These are phyloP conservation scores for Chrysoporthe cubensis DNA, from an alignment of 2,329 filamentous ascomycete species.

Conservation along the genomic window DNA sequence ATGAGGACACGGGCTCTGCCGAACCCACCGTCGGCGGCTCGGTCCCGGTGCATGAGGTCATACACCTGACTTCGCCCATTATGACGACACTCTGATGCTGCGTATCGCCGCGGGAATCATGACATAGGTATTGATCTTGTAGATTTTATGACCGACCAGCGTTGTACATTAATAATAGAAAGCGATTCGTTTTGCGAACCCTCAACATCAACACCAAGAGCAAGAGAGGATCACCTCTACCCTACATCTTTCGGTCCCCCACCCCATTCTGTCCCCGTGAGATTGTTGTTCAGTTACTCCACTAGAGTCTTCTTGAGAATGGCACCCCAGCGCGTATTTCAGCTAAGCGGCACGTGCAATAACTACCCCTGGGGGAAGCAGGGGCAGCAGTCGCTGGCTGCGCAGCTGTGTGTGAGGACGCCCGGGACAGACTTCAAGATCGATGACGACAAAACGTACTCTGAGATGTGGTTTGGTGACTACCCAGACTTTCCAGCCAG, in stretches of 20 bases:
- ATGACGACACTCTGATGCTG: constrained; percentile 15
- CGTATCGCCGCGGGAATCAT: background rate
- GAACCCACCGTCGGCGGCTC: constrained; percentile 10
- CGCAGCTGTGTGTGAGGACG: constrained; percentile 66
- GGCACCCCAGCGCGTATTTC: constrained; percentile 42
- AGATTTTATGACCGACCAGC: background rate
- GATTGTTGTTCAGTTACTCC: too few species aligned
- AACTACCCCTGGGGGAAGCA: constrained; percentile 74
- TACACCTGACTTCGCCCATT: background rate
- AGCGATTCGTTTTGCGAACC: background rate
- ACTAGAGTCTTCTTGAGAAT: background rate
- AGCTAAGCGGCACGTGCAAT: constrained; percentile 53
- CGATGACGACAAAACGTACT: constrained; percentile 65
- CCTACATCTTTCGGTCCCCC: too few species aligned
- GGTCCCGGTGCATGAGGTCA: constrained; percentile 13
- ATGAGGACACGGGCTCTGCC: background rate
- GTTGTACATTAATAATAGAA: background rate
- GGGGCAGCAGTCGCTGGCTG: constrained; percentile 68
- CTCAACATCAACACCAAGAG: background rate
- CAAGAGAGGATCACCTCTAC: background rate
- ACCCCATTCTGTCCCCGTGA: background rate
- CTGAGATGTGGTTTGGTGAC: constrained; percentile 76
- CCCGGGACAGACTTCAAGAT: constrained; percentile 66
- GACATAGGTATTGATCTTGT: constrained; percentile 6
- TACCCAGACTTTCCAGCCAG: constrained; percentile 73